phyloP scores from a whole-genome alignment of 2,329 filamentous ascomycete genomes.

The Colletotrichum falcatum region DNA sequence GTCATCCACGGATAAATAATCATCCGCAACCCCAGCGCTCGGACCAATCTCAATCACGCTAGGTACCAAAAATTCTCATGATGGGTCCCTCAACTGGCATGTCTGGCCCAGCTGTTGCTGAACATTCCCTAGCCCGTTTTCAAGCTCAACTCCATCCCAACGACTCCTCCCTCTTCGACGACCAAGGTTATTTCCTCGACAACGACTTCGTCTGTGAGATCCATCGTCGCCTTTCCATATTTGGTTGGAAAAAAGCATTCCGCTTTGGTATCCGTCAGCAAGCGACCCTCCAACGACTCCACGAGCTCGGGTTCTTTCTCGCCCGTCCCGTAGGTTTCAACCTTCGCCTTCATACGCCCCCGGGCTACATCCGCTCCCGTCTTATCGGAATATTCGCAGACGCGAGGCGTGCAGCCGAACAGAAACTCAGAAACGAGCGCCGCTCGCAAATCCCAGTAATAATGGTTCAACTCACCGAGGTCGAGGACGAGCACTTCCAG shows the following conservation, averaged over 20 bases:
- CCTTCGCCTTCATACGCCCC: conserved; percentile 24
- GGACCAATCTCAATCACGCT: conserved; percentile 23
- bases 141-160: conserved; percentile 29
- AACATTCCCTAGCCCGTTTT: conserved; percentile 18
- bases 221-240: conserved; percentile 18
- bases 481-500: conserved; percentile 95
- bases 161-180: conserved; percentile 18
- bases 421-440: conserved; percentile 4
- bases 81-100: conserved; percentile 28
- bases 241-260: conserved; percentile 26
- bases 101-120: conserved; percentile 31
- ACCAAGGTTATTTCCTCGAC: conserved; percentile 19
- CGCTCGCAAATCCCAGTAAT: conserved; percentile 50
- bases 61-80: conserved; percentile 41
- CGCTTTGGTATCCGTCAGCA: conserved; percentile 24
- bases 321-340: conserved; percentile 24
- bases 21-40: not conserved
- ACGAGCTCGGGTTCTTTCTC: conserved; percentile 28
- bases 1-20: conserved; percentile 32
- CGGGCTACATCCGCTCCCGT: conserved; percentile 14
- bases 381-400: conserved; percentile 19
- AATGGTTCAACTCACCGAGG: conserved; percentile 98
- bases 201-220: conserved; percentile 26
- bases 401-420: not conserved
- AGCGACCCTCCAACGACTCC: conserved; percentile 18